Evolutionary conservation across 225 moss, liverwort and hornwort species (phyloP), one percentile per base, ranked within the genome.

Genomic region (Physcomitrium patens): DNA sequence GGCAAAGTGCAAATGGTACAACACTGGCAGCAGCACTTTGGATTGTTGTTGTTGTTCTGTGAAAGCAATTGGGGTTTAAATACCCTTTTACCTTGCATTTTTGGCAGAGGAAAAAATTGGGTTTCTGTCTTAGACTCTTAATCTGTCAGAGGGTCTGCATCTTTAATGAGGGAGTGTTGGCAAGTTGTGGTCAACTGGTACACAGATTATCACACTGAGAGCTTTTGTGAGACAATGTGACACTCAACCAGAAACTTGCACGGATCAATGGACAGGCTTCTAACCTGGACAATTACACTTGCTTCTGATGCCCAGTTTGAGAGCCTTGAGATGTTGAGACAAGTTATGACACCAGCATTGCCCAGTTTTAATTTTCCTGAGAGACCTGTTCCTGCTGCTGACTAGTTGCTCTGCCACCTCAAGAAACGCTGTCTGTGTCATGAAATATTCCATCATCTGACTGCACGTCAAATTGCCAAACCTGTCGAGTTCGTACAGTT

Each of bases 161-260:
- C 80, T 77, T 80, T 80, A 73, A 13, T 76, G 76, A 47, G 47
- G 65, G 1, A 59, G 66, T 66, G 77, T 74, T 74, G 70, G 70
- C 60, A 84, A 70, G 77, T 74, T 77, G 74, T 56, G 74, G 77
- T 80, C 80, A 77, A 74, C 69, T 69, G 20, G 65, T 73, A 73
- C 73, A 77, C 42, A 68, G 77, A 74, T 74, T 62, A 76, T 57
- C 75, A 78, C 65, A 41, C 70, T 43, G 75, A 52, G 60, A 60
- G 47, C 10, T 3, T 20, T 51, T 74, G 60, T 60, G 77, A 15
- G 65, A 48, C 59, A 60, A 47, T 42, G 53, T 12, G 84, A 70
- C 80, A 61, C 77, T 74, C 27, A 1, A 16, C 76, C 63, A 42
- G 24, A 76, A n/a, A 72, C 44, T 51, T 63, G 73, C 73, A 73